Evolutionary conservation across 2,329 filamentous ascomycete genomes (phyloP), one percentile per base, ranked within the genome.

Genomic region (Dactylellina drechsleri): DNA sequence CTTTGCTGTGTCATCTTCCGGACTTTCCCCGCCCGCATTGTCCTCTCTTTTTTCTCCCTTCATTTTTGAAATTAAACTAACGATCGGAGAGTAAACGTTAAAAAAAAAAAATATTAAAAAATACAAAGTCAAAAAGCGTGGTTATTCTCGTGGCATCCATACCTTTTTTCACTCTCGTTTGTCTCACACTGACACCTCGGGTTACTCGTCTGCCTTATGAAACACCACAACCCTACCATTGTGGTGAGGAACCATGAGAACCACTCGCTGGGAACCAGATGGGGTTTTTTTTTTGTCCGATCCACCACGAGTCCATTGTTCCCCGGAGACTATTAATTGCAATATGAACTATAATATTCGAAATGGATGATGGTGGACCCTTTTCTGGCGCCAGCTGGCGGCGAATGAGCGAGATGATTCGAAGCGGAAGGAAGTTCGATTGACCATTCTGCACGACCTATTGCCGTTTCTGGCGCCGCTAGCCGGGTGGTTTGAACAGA

Each of bases 141-240:
- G 26, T 45, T 45, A 45, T 45, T 45, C 41, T 45, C 12, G 13
- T 45, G n/a, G 41, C 26, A 28, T 28, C 7, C 53, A 18, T 53
- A 31, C 31, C 23, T 31, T 47, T 28, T 36, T 40, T 56, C 47
- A 47, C 15, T 49, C 20, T 49, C 50, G 4, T 40, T 58, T 73
- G 68, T 73, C 61, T 73, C 68, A 73, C 62, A 54, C 36, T 73
- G 68, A 66, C 60, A 73, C 68, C 59, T 54, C 57, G 50, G 60
- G 54, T 65, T n/a, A n/a, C n/a, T 73, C 68, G 45, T 73, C 68
- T 73, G 68, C 68, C 68, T 73, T 73, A 66, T 73, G 60, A 73
- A 65, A 73, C 68, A 73, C 45, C 54, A 62, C 56, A 12, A 60
- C n/a, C 2, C 50, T 16, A 23, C 23, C 13, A 45, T 45, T 45